Conservation (phyloP, 495 filamentous ascomycete genomes). For the Chaetomium cochliodes region DNA sequence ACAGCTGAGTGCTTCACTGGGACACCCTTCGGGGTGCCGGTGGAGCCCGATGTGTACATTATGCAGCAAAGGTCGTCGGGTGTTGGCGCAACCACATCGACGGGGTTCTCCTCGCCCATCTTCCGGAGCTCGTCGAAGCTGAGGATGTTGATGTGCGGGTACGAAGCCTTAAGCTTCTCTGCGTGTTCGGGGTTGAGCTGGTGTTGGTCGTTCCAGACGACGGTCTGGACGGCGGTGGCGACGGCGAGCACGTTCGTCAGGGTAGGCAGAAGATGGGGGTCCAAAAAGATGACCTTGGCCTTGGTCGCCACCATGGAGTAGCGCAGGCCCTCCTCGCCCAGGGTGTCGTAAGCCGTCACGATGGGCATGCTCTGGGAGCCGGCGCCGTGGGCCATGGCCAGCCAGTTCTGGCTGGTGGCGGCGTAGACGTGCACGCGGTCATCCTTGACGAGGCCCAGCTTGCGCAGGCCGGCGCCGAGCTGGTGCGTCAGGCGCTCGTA, state of each 20-base stretch:
- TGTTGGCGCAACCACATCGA: conserved; percentile 74
- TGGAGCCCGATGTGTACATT: conserved; percentile 99
- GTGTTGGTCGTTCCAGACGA: conserved; percentile 85
- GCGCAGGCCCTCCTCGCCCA: conserved; percentile 87
- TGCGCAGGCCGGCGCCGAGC: conserved; percentile 73
- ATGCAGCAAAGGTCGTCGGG: conserved; percentile 93
- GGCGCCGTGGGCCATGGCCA: conserved; percentile 59
- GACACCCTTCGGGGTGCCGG: conserved; percentile 93
- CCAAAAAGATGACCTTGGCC: conserved; percentile 86
- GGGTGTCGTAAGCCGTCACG: conserved; percentile 76
- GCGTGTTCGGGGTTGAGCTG: conserved; percentile 76
- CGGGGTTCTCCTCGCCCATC: conserved; percentile 76
- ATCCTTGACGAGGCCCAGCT: conserved; percentile 70
- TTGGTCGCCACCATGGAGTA: conserved; percentile 88
- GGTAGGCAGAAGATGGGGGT: conserved; percentile 77
- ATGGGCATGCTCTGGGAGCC: conserved; percentile 62
- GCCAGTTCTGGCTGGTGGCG: conserved; percentile 80
- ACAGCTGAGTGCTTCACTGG: conserved; percentile 86
- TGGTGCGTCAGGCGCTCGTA: conserved; percentile 75
- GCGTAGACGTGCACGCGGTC: conserved; percentile 87
- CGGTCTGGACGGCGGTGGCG: conserved; percentile 70
- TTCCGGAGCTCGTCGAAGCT: conserved; percentile 85
- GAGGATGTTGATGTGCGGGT: conserved; percentile 66
- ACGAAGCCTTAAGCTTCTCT: conserved; percentile 71
- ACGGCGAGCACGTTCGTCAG: conserved; percentile 78